Evolutionary conservation across 78 protist genomes (phyloP).

Genomic region (Dictyostelium brefeldianum): DNA sequence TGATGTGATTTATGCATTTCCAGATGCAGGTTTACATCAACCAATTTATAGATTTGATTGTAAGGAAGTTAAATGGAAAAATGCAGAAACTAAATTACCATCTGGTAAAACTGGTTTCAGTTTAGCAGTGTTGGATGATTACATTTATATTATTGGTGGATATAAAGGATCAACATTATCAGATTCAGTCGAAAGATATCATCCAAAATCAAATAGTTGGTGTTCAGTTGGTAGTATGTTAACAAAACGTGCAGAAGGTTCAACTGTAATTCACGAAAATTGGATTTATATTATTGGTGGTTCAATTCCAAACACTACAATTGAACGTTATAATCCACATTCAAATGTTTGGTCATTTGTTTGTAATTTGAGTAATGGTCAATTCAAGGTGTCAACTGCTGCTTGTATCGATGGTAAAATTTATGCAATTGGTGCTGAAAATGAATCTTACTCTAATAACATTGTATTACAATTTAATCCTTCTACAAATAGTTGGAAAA

Average conservation of each 20-base stretch:
- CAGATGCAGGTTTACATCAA: slow-evolving; percentile 70
- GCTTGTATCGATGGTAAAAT: slow-evolving; percentile 45
- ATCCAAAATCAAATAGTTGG: slow-evolving; percentile 66
- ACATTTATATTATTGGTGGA: slow-evolving; percentile 70
- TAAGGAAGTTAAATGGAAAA: slow-evolving; percentile 31
- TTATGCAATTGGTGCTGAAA: slow-evolving; percentile 71
- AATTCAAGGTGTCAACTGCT: background rate
- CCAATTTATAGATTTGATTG: slow-evolving; percentile 34
- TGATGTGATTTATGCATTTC: slow-evolving; percentile 58
- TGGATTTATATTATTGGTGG: slow-evolving; percentile 51
- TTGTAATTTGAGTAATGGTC: slow-evolving; percentile 7
- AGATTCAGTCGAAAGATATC: slow-evolving; percentile 61
- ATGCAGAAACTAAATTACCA: background rate
- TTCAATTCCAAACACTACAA: slow-evolving; percentile 1
- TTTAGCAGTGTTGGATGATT: slow-evolving; percentile 39
- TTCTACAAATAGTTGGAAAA: slow-evolving; percentile 32
- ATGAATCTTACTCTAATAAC: slow-evolving; percentile 46
- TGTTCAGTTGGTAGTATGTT: slow-evolving; percentile 41
- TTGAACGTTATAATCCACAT: slow-evolving; percentile 55
- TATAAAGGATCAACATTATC: slow-evolving; percentile 61
- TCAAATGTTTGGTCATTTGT: slow-evolving; percentile 54
- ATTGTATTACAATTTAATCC: slow-evolving; percentile 53
- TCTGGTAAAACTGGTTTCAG: slow-evolving; percentile 35
- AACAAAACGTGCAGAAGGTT: slow-evolving; percentile 38
- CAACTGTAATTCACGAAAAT: slow-evolving; percentile 40